These are phyloP conservation scores for Solanum lycopersicoides DNA, from an alignment of 257 asterid species.

Conservation along the genomic window DNA sequence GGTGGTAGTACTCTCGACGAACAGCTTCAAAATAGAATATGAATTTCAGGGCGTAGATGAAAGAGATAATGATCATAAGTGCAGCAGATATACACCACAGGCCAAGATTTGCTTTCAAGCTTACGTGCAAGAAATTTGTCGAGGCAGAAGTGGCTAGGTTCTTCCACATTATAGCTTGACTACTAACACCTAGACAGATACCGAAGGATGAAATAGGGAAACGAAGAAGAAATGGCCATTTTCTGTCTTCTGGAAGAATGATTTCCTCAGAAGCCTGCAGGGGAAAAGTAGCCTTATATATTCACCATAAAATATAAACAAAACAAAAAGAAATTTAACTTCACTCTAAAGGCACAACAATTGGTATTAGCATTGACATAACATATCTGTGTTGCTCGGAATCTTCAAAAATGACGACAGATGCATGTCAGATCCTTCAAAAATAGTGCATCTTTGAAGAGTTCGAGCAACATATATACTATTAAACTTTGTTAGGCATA, in stretches of 20 bases:
- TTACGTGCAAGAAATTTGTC: constrained; percentile 44
- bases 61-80: constrained; percentile 25
- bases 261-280: constrained; percentile 58
- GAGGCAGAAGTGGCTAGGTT: constrained; percentile 46
- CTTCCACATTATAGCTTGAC: constrained; percentile 95
- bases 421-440: neutral
- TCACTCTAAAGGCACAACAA: neutral
- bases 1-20: constrained; percentile 89
- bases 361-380: neutral
- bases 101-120: constrained; percentile 34
- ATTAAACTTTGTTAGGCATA: neutral
- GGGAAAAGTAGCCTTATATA: neutral
- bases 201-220: constrained; percentile 73
- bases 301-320: neutral
- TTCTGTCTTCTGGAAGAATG: constrained; percentile 60
- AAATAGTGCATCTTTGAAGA: neutral
- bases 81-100: constrained; percentile 56
- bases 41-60: constrained; percentile 39
- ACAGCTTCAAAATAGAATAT: constrained; percentile 84
- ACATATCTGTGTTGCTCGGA: neutral
- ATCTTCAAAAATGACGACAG: neutral
- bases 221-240: constrained; percentile 90
- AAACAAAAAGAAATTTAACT: no score
- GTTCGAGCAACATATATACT: neutral
- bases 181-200: constrained; percentile 73